Evolutionary conservation across 2,329 filamentous ascomycete genomes (phyloP), one percentile per base, ranked within the genome.

Genomic region (Neodidymelliopsis sp.): DNA sequence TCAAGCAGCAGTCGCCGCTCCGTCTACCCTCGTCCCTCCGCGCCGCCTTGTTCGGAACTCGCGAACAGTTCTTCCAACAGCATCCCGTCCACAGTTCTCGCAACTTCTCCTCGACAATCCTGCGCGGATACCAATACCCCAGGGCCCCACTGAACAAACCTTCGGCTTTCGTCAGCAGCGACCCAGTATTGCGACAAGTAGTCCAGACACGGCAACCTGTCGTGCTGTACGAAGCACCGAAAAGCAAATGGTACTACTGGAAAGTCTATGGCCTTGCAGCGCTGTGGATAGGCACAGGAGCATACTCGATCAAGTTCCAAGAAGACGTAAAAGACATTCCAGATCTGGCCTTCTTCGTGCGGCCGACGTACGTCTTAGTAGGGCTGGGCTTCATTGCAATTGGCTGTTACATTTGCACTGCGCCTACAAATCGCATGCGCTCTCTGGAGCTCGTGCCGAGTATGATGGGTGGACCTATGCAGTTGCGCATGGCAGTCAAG

Each of bases 121-220:
- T 61, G 7, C 65, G 59, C 13, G 56, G 64, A 50, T 66, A 66
- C 35, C 55, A 60, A 22, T 56, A 60, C 41, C 53, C 49, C 31
- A 56, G 54, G 29, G 34, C 37, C 9, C 39, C 41, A 10, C 35
- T 49, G 28, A 43, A 4, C 31, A 57, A 43, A 23, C 49, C 50
- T 4, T 56, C 47, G 38, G 24, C 49, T 11, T 63, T 63, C 42
- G 34, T 62, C n/a, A 59, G 44, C 43, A 55, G 51, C 38, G 69
- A 73, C 43, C 67, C 69, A 2, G 65, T 71, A n/a, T 54, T 73
- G 15, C 69, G 68, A 22, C 59, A 62, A 31, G 65, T 72, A 6
- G 47, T 59, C 5, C 54, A 65, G 39, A 66, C 64, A 22, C 53
- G 60, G n/a, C 56, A 64, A 38, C 67, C 70, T 4, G 61, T 71